Percentiles rank a stretch among this genome's conserved stretches.
Evolutionary conservation across 257 asterid species (phyloP).

Genomic region (Asclepias syriaca): DNA sequence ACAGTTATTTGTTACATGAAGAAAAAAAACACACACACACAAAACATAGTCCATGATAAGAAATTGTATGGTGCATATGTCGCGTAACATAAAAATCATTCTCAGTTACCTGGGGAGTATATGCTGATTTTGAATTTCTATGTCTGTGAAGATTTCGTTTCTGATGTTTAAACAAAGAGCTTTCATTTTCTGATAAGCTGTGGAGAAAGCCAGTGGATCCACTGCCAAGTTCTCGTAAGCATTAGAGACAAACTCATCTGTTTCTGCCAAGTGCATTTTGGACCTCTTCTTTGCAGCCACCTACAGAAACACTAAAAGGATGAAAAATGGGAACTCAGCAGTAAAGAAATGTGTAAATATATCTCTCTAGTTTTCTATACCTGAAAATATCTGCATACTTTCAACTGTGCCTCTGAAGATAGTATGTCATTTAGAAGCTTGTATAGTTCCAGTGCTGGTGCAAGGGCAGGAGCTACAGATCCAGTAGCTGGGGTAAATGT

Average conservation of each 20-base stretch:
- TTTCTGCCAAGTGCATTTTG: slow-evolving; percentile 69
- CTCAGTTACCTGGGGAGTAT: slow-evolving; percentile 68
- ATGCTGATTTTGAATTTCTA: slow-evolving; percentile 67
- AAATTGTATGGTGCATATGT: not conserved
- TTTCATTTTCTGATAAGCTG: slow-evolving; percentile 76
- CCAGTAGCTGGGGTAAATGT: slow-evolving; percentile 69
- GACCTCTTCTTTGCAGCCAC: slow-evolving; percentile 88
- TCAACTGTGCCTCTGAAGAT: slow-evolving; percentile 72
- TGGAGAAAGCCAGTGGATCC: slow-evolving; percentile 74
- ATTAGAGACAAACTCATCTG: slow-evolving; percentile 70
- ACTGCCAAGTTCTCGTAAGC: slow-evolving; percentile 50
- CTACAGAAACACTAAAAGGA: slow-evolving; percentile 30
- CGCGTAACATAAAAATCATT: not conserved
- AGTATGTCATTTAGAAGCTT: slow-evolving; percentile 72
- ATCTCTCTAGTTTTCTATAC: slow-evolving; percentile 21
- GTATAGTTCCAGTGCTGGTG: slow-evolving; percentile 79
- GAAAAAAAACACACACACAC: not conserved
- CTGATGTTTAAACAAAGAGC: slow-evolving; percentile 55
- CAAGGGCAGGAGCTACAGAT: slow-evolving; percentile 73
- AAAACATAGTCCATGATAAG: not conserved
- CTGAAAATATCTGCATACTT: slow-evolving; percentile 89
- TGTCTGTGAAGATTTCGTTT: slow-evolving; percentile 77
- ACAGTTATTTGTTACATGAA: not conserved
- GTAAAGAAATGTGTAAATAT: not conserved
- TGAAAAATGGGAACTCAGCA: slow-evolving; percentile 5